These are phyloP conservation scores for Clavispora santaluciae DNA, from an alignment of 805 yeast genomes.

Conservation along the genomic window DNA sequence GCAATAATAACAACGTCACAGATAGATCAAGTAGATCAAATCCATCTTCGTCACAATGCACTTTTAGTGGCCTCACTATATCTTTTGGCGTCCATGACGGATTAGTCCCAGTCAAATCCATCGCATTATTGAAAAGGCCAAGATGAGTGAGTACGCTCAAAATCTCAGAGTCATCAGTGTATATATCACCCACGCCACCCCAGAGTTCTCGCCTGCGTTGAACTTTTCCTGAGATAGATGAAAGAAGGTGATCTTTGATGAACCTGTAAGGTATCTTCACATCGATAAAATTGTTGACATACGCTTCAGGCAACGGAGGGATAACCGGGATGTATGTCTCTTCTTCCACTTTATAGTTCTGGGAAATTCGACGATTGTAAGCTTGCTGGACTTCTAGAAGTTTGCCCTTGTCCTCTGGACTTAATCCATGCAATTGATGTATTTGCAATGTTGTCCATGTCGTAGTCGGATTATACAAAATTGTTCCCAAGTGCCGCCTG, in stretches of 20 bases:
- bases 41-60: slow-evolving; percentile 16
- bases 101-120: slow-evolving; percentile 32
- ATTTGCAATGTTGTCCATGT: slow-evolving; percentile 40
- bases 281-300: slow-evolving; percentile 47
- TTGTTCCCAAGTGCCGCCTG: slow-evolving; percentile 25
- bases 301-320: slow-evolving; percentile 34
- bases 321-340: slow-evolving; percentile 34
- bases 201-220: slow-evolving; percentile 49
- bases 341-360: slow-evolving; percentile 7
- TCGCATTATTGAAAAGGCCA: slow-evolving; percentile 50
- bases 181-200: slow-evolving; percentile 79
- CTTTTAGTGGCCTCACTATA: slow-evolving; percentile 20
- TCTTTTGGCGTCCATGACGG: slow-evolving; percentile 23
- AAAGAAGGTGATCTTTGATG: slow-evolving; percentile 32
- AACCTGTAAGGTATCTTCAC: slow-evolving; percentile 49
- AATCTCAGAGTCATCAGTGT: slow-evolving; percentile 91
- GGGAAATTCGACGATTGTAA: slow-evolving; percentile 8
- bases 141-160: slow-evolving; percentile 69
- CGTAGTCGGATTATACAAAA: slow-evolving; percentile 52
- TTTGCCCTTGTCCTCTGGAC: slow-evolving; percentile 24
- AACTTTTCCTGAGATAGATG: slow-evolving; percentile 38
- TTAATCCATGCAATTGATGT: slow-evolving; percentile 17
- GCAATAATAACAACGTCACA: slow-evolving; percentile 60
- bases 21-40: slow-evolving; percentile 40
- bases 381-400: slow-evolving; percentile 21